Percentiles rank a stretch among this genome's conserved stretches.
Conservation (phyloP, 768 basidiomycete genomes). For the Russula earlei region DNA sequence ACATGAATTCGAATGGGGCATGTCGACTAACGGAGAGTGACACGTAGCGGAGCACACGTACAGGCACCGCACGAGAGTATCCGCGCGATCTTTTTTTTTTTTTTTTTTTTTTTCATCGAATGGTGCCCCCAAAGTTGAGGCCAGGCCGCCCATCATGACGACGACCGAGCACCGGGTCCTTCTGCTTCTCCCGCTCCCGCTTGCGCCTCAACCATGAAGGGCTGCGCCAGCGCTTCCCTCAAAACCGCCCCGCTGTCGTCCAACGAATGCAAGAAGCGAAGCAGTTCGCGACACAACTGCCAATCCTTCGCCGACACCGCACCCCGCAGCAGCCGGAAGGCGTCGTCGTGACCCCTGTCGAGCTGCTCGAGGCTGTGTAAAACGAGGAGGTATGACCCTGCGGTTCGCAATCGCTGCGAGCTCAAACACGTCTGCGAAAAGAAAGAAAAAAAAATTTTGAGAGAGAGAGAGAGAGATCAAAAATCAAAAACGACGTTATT, state of each 20-base stretch:
- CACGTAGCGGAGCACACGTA: too few relatives aligned
- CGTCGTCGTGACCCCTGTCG: constrained; percentile 71
- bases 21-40: too few relatives aligned
- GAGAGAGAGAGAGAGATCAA: too few relatives aligned
- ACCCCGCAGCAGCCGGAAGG: constrained; percentile 64
- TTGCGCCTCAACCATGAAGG: constrained; percentile 30
- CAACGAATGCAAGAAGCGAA: constrained; percentile 87
- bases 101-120: too few relatives aligned
- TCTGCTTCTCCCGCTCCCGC: too few relatives aligned
- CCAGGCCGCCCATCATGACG: too few relatives aligned
- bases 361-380: constrained; percentile 89
- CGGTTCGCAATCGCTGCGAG: constrained; percentile 70
- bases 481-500: too few relatives aligned
- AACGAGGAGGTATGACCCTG: constrained; percentile 87
- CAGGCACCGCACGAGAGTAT: too few relatives aligned
- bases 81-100: too few relatives aligned
- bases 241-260: constrained; percentile 77
- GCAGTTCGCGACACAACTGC: constrained; percentile 83
- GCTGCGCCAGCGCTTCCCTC: constrained; percentile 47
- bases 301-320: constrained; percentile 77
- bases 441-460: not conserved
- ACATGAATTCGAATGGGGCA: too few relatives aligned
- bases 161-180: too few relatives aligned
- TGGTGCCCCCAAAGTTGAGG: too few relatives aligned
- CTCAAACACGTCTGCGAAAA: constrained; percentile 56